A percentile compares a stretch with the other conserved stretches of the same genome.
These are phyloP conservation scores for Acer yangbiense DNA, from an alignment of 345 rosid species.

Conservation along the genomic window DNA sequence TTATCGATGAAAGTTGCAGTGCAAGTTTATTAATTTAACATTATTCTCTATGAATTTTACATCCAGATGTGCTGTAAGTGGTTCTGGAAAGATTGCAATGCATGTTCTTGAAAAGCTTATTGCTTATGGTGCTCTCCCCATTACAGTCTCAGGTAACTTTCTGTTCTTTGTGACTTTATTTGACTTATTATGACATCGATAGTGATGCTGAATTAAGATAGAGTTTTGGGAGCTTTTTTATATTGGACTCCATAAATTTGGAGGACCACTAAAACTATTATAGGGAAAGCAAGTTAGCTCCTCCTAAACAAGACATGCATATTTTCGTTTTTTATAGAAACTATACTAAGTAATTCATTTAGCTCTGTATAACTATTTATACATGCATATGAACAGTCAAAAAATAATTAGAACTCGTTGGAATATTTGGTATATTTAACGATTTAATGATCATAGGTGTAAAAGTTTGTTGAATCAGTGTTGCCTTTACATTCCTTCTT, in stretches of 20 bases:
- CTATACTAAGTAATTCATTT: not conserved
- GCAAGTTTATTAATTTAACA: conserved; percentile 14
- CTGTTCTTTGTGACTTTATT: not conserved
- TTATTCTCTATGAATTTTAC: conserved; percentile 17
- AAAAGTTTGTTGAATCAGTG: conserved; percentile 20
- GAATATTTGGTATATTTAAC: not conserved
- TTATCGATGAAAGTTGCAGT: conserved; percentile 5
- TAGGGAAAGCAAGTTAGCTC: conserved; percentile 7
- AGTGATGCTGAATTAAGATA: conserved; percentile 3
- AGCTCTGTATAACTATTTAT: conserved; percentile 3
- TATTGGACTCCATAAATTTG: conserved; percentile 8
- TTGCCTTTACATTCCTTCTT: not conserved
- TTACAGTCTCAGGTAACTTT: conserved; percentile 80
- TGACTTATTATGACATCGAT: not conserved
- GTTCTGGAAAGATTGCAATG: conserved; percentile 98
- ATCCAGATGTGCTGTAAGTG: conserved; percentile 90
- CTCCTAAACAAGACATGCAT: not conserved
- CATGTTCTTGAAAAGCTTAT: conserved; percentile 97
- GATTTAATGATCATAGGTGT: not conserved
- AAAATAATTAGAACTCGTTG: conserved; percentile 1
- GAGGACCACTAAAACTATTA: not conserved
- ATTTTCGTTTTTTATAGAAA: not conserved
- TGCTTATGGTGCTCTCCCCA: conserved; percentile 92
- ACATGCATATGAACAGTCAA: not conserved
- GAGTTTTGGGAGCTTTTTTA: conserved; percentile 2